Conservation (phyloP, 306 rosid species). For the Quercus robur region DNA sequence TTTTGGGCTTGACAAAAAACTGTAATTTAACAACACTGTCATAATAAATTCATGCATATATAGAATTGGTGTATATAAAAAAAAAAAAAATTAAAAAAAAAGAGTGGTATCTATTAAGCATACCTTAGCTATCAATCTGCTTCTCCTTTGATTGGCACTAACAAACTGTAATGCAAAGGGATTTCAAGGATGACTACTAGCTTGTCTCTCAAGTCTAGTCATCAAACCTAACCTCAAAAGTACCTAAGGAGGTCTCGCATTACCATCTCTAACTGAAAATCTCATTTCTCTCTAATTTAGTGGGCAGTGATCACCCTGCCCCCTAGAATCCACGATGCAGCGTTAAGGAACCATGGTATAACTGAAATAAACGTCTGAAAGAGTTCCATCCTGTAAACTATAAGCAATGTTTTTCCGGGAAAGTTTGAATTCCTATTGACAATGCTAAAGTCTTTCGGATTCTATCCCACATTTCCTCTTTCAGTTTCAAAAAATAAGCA, state of each 20-base stretch:
- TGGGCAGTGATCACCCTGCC: neutral
- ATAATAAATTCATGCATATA: too few relatives aligned
- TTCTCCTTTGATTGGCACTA: neutral
- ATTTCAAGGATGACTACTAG: neutral
- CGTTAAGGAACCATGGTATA: neutral
- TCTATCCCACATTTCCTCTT: neutral
- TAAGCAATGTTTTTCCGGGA: conserved; percentile 1
- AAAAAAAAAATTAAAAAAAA: too few relatives aligned
- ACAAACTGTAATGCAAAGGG: neutral
- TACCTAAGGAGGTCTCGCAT: neutral
- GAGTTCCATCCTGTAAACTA: neutral
- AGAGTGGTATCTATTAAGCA: neutral
- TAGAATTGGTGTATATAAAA: too few relatives aligned
- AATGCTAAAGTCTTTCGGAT: neutral
- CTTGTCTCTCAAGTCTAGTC: neutral
- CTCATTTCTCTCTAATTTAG: neutral
- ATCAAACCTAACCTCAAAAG: neutral
- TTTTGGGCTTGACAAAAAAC: too few relatives aligned
- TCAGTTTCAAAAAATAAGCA: neutral
- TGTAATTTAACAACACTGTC: too few relatives aligned
- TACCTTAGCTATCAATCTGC: neutral
- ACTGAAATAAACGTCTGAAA: neutral
- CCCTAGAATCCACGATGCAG: neutral
- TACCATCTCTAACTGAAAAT: neutral
- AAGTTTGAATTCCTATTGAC: conserved; percentile 14